Conservation (phyloP, 257 asterid species). For the Galeopsis tetrahit region DNA sequence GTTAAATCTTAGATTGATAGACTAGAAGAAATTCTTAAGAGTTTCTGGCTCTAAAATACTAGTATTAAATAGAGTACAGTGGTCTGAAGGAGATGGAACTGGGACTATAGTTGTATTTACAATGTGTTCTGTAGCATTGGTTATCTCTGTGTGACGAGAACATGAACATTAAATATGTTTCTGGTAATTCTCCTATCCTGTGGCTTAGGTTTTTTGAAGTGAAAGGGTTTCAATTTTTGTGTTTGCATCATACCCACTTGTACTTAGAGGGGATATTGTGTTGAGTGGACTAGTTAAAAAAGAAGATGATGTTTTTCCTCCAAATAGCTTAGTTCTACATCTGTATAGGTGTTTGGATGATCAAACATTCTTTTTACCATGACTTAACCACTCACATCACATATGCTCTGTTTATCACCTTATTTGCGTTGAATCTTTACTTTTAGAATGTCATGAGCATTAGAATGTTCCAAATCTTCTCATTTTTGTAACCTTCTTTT, state of each 20-base stretch:
- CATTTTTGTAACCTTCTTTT: background rate
- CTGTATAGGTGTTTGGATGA: background rate
- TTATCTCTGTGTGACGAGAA: conserved; percentile 4
- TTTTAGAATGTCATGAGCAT: background rate
- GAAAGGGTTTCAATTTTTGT: background rate
- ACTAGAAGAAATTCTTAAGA: background rate
- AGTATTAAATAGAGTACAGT: background rate
- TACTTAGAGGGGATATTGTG: background rate
- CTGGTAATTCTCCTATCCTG: background rate
- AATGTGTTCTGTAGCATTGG: too few relatives aligned
- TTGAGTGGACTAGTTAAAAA: background rate
- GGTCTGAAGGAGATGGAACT: conserved; percentile 3
- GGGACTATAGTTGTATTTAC: background rate
- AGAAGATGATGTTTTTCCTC: background rate
- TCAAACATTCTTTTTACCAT: background rate
- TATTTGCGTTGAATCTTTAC: background rate
- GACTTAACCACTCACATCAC: background rate
- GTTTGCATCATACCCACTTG: background rate
- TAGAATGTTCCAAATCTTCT: background rate
- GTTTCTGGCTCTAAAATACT: background rate
- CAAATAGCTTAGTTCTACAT: background rate
- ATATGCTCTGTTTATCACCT: background rate
- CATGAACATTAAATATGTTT: background rate
- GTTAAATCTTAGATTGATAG: conserved; percentile 4
- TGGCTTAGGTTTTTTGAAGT: background rate